Conservation (phyloP, 192 early-diverging fungal species). For the Dissophora ornata region DNA sequence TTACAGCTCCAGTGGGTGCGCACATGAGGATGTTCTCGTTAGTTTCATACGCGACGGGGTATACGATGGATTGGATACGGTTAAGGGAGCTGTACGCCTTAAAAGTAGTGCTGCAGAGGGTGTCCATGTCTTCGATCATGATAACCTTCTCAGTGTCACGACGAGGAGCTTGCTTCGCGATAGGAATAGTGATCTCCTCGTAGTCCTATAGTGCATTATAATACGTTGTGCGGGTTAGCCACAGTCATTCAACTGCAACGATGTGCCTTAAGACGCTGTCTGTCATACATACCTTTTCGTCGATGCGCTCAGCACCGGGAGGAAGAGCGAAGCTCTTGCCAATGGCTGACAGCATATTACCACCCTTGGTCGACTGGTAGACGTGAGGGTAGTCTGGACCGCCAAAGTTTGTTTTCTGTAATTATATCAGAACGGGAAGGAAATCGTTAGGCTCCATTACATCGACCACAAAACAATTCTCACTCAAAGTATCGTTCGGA, state of each 20-base stretch:
- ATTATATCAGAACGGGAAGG: not conserved
- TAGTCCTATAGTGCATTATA: slow-evolving; percentile 70
- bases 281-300: slow-evolving; percentile 60
- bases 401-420: slow-evolving; percentile 29
- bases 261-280: not conserved
- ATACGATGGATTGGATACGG: slow-evolving; percentile 95
- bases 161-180: slow-evolving; percentile 72
- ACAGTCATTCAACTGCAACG: too few species aligned
- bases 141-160: slow-evolving; percentile 75
- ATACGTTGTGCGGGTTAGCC: not conserved
- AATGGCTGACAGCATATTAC: slow-evolving; percentile 79
- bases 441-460: too few species aligned
- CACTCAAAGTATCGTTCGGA: not conserved
- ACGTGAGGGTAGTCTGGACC: slow-evolving; percentile 81
- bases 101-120: slow-evolving; percentile 81
- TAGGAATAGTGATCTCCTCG: slow-evolving; percentile 93
- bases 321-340: slow-evolving; percentile 86
- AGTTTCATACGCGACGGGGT: slow-evolving; percentile 91
- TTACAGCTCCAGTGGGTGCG: slow-evolving; percentile 95
- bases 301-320: slow-evolving; percentile 75
- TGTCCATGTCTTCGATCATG: slow-evolving; percentile 77
- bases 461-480: too few species aligned
- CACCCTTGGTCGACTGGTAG: slow-evolving; percentile 76
- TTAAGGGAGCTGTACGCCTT: slow-evolving; percentile 89
- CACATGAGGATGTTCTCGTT: slow-evolving; percentile 99